Conservation (phyloP, 2,329 filamentous ascomycete species). For the Fusarium oxysporum region DNA sequence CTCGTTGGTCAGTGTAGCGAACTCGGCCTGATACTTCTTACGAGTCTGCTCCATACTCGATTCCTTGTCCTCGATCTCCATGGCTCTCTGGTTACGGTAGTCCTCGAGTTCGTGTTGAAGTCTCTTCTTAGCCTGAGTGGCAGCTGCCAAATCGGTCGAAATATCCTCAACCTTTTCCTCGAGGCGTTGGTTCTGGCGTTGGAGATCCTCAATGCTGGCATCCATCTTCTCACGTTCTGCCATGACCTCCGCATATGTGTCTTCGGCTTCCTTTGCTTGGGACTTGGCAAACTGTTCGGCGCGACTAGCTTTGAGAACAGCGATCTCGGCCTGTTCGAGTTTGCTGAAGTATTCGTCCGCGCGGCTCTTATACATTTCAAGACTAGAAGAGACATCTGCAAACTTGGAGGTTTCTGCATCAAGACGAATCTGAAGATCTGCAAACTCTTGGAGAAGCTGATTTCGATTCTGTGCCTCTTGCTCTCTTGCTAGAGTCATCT, state of each 20-base stretch:
- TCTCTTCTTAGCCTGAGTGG: conserved; percentile 89
- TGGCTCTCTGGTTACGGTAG: conserved; percentile 92
- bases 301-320: conserved; percentile 89
- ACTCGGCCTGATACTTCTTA: conserved; percentile 96
- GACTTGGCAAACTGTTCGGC: conserved; percentile 95
- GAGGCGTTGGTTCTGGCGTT: conserved; percentile 87
- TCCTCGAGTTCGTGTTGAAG: conserved; percentile 98
- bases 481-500: conserved; percentile 81
- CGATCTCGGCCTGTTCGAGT: conserved; percentile 95
- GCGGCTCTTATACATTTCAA: conserved; percentile 89
- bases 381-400: conserved; percentile 83
- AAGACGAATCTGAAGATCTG: conserved; percentile 91
- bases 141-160: conserved; percentile 87
- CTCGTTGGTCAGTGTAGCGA: conserved; percentile 89
- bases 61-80: conserved; percentile 97
- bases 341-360: conserved; percentile 98
- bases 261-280: conserved; percentile 90
- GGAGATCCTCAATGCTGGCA: conserved; percentile 85
- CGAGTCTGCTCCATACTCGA: conserved; percentile 95
- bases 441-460: conserved; percentile 90
- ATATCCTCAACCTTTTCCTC: conserved; percentile 94
- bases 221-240: conserved; percentile 94
- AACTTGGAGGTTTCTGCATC: conserved; percentile 90
- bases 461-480: conserved; percentile 89
- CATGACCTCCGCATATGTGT: conserved; percentile 90